These are phyloP conservation scores for Hanseniaspora clermontiae DNA, from an alignment of 805 yeast genomes.

Conservation along the genomic window DNA sequence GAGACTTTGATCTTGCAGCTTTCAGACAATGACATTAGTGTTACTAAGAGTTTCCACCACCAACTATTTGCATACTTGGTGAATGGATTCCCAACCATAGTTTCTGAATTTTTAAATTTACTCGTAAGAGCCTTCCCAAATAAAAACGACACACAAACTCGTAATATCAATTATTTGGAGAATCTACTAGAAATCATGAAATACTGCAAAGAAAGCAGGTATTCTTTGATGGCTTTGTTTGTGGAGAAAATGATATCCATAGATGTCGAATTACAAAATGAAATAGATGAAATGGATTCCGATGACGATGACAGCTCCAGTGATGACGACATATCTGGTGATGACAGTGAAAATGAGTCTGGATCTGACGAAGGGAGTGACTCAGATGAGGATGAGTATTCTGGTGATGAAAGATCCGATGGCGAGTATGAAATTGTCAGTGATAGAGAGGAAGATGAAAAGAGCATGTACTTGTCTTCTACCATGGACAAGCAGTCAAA, in stretches of 20 bases:
- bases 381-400: conserved; percentile 16
- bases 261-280: conserved; percentile 86
- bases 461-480: conserved; percentile 16
- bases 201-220: conserved; percentile 67
- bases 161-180: conserved; percentile 48
- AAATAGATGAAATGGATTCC: conserved; percentile 63
- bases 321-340: conserved; percentile 28
- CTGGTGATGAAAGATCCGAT: neutral
- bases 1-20: conserved; percentile 55
- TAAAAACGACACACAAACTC: conserved; percentile 47
- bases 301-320: conserved; percentile 25
- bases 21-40: conserved; percentile 20
- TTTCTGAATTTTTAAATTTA: conserved; percentile 46
- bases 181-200: conserved; percentile 48
- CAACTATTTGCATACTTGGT: conserved; percentile 50
- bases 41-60: conserved; percentile 43
- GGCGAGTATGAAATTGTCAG: conserved; percentile 2
- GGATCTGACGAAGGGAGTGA: conserved; percentile 23
- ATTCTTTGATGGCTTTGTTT: conserved; percentile 65
- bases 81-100: conserved; percentile 68
- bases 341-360: conserved; percentile 25
- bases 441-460: conserved; percentile 20
- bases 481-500: neutral
- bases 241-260: conserved; percentile 70
- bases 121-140: conserved; percentile 63